Evolutionary conservation across 371 early-diverging fungal genomes (phyloP).

Genomic region (Mortierella sp.): DNA sequence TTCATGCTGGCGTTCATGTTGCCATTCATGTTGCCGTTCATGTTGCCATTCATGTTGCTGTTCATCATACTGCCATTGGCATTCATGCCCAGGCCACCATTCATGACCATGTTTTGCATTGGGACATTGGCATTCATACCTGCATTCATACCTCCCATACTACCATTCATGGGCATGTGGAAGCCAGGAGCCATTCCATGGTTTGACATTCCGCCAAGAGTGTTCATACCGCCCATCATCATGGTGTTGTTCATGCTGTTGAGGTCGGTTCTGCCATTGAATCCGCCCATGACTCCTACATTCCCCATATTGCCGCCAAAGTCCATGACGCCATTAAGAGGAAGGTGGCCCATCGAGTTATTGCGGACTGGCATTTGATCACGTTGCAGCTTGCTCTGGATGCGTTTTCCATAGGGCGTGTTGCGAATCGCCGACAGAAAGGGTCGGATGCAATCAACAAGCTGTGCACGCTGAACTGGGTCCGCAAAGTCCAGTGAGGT

Average conservation of each 20-base stretch:
- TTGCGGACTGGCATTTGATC: too few species aligned
- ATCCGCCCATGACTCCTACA: slow-evolving; percentile 20
- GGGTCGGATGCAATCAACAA: slow-evolving; percentile 83
- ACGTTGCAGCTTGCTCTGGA: slow-evolving; percentile 80
- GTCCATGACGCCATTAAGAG: slow-evolving; percentile 14
- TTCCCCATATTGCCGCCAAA: slow-evolving; percentile 25
- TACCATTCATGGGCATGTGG: too few species aligned
- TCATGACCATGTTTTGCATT: slow-evolving; percentile 20
- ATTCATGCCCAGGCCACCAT: too few species aligned
- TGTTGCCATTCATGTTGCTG: slow-evolving; percentile 22
- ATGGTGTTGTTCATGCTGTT: slow-evolving; percentile 31
- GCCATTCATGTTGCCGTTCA: slow-evolving; percentile 26
- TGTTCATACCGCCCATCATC: slow-evolving; percentile 22
- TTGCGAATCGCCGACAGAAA: slow-evolving; percentile 81
- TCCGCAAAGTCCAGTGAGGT: slow-evolving; percentile 92
- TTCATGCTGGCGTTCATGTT: slow-evolving; percentile 10
- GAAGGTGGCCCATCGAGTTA: too few species aligned
- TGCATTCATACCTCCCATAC: too few species aligned
- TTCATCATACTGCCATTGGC: slow-evolving; percentile 26
- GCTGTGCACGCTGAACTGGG: slow-evolving; percentile 73
- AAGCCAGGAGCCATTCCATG: too few species aligned
- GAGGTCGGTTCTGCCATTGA: slow-evolving; percentile 24
- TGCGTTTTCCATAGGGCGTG: slow-evolving; percentile 91
- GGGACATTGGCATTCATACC: too few species aligned
- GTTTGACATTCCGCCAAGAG: slow-evolving; percentile 26